Evolutionary conservation across 2,329 filamentous ascomycete species (phyloP), one percentile per base, ranked within the genome.

Genomic region (Neofusicoccum sp.): DNA sequence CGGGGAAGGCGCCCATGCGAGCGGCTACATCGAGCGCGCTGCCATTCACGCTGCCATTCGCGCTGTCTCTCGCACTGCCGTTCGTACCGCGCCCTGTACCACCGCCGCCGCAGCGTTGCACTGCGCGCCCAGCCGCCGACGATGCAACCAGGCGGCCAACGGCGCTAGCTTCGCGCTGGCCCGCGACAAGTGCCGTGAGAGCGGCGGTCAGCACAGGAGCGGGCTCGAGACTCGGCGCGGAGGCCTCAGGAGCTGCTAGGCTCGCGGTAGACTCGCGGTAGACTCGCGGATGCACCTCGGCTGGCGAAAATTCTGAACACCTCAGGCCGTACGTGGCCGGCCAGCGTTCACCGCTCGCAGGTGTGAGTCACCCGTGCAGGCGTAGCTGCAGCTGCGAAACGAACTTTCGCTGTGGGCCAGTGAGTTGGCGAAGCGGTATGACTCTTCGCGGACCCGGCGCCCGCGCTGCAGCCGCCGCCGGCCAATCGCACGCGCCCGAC

Each of bases 341-440:
- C 51, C 36, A 56, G 36, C 51, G 36, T 16, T 56, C 51, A 56
- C 51, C 54, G 54, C 41, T 58, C 43, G 43, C 40, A 58, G 44
- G 41, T 48, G 41, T 61, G 59, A 61, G 59, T 61, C 59, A 57
- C 49, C 31, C 31, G 11, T 60, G 58, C 58, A 60, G 48, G 33
- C n/a, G 58, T 24, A 40, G 41, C 41, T 56, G 59, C 49, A 61
- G 41, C 41, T 49, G 33, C 59, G 59, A 57, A 61, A 61, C 59
- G 28, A 44, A 53, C 47, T 49, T 53, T 51, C 40, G 31, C 48
- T 53, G 57, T 49, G 36, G 47, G 57, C 57, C 57, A 60, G 57
- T 60, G 58, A 60, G 58, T 44, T 60, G 58, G 48, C 58, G 41
- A 44, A 43, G 56, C 57, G 47, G 57, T 60, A 40, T 43, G 51